These are phyloP conservation scores for Zelopaecilomyces penicillatus DNA, from an alignment of 2,329 filamentous ascomycete genomes.

Conservation along the genomic window DNA sequence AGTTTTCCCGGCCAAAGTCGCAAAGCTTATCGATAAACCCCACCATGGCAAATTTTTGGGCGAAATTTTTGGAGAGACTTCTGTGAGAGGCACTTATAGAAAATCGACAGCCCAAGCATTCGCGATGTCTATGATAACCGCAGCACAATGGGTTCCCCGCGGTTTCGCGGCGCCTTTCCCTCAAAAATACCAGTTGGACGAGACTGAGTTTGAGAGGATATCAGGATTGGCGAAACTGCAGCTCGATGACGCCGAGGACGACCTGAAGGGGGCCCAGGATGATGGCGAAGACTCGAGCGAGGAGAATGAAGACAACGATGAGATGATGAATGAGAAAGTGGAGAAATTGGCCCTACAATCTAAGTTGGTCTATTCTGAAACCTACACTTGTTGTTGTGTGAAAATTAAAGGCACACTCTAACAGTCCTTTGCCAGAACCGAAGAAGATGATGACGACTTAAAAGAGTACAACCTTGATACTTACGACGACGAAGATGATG, in stretches of 20 bases:
- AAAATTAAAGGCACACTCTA: slow-evolving; percentile 4
- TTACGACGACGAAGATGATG: slow-evolving; percentile 74
- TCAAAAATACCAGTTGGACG: slow-evolving; percentile 65
- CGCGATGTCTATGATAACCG: slow-evolving; percentile 66
- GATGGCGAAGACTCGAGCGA: slow-evolving; percentile 13
- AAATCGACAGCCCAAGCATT: slow-evolving; percentile 20
- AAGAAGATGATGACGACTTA: slow-evolving; percentile 66
- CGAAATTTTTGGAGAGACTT: slow-evolving; percentile 18
- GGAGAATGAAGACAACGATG: slow-evolving; percentile 8
- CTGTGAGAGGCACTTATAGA: slow-evolving; percentile 6
- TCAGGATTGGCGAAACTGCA: slow-evolving; percentile 67
- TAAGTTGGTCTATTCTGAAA: neutral
- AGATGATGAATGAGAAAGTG: slow-evolving; percentile 16
- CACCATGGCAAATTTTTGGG: slow-evolving; percentile 27
- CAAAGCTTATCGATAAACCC: slow-evolving; percentile 32
- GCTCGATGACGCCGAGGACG: slow-evolving; percentile 85
- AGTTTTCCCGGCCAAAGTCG: slow-evolving; percentile 16
- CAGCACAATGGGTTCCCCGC: slow-evolving; percentile 66
- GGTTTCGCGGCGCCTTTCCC: slow-evolving; percentile 71
- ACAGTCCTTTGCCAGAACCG: slow-evolving; percentile 32
- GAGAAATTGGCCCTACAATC: slow-evolving; percentile 1
- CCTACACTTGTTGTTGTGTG: no score
- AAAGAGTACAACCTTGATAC: slow-evolving; percentile 95
- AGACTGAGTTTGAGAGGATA: slow-evolving; percentile 68
- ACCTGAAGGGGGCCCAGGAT: slow-evolving; percentile 61